These are phyloP conservation scores for Aspergillus sp. DNA, from an alignment of 2,329 filamentous ascomycete species.

Conservation along the genomic window DNA sequence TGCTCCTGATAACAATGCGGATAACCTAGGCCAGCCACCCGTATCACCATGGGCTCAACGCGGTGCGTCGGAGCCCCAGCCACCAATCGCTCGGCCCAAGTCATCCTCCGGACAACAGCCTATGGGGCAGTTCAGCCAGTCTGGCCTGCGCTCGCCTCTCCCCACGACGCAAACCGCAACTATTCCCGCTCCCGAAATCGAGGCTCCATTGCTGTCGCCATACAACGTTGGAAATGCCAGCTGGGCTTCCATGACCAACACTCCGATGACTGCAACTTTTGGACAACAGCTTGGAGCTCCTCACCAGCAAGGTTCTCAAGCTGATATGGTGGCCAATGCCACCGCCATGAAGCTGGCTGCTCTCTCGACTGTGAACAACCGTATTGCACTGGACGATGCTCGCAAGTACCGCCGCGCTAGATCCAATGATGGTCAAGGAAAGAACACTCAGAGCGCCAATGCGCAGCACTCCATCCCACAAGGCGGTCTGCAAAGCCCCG, in stretches of 20 bases:
- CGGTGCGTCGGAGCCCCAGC: slow-evolving; percentile 48
- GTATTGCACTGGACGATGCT: slow-evolving; percentile 93
- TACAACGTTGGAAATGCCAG: slow-evolving; percentile 76
- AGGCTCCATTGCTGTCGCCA: slow-evolving; percentile 83
- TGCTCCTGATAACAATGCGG: slow-evolving; percentile 61
- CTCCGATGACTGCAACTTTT: slow-evolving; percentile 90
- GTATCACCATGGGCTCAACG: slow-evolving; percentile 75
- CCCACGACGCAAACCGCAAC: slow-evolving; percentile 85
- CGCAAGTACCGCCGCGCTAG: slow-evolving; percentile 91
- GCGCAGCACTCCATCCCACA: slow-evolving; percentile 64
- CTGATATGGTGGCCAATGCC: slow-evolving; percentile 97
- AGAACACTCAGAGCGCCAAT: slow-evolving; percentile 39
- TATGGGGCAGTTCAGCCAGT: slow-evolving; percentile 94
- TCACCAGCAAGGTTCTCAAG: slow-evolving; percentile 60
- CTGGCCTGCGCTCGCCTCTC: slow-evolving; percentile 77
- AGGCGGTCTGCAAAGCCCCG: slow-evolving; percentile 58
- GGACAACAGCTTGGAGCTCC: slow-evolving; percentile 50
- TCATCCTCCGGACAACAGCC: slow-evolving; percentile 71
- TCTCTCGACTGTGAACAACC: slow-evolving; percentile 95
- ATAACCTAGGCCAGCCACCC: slow-evolving; percentile 64
- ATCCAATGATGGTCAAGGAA: slow-evolving; percentile 71
- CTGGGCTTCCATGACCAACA: slow-evolving; percentile 99
- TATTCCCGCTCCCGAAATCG: slow-evolving; percentile 70
- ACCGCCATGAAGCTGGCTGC: slow-evolving; percentile 99
- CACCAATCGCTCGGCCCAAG: slow-evolving; percentile 66